A percentile compares a stretch with the other conserved stretches of the same genome.
These are phyloP conservation scores for Penicillium oxalicum DNA, from an alignment of 2,329 filamentous ascomycete species.

Conservation along the genomic window DNA sequence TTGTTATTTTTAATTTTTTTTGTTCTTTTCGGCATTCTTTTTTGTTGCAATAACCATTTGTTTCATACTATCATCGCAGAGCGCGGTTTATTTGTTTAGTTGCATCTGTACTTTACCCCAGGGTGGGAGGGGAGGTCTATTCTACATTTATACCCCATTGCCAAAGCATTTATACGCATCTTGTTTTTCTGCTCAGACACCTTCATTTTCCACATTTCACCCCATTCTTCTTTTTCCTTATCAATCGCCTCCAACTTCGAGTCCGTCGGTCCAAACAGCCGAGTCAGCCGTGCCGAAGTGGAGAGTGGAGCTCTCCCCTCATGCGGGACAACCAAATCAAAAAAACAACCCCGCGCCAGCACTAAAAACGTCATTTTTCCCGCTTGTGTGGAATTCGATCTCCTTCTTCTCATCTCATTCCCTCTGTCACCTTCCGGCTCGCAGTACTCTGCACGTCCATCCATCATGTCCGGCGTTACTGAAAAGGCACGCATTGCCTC, in stretches of 20 bases:
- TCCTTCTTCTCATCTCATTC: slow-evolving; percentile 9
- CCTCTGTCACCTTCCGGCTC: too few relatives aligned
- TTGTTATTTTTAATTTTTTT: not conserved
- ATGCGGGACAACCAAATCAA: slow-evolving; percentile 15
- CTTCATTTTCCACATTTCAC: too few relatives aligned
- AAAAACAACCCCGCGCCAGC: slow-evolving; percentile 12
- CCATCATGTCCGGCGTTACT: slow-evolving; percentile 66
- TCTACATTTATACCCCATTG: too few relatives aligned
- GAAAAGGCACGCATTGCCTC: slow-evolving; percentile 83
- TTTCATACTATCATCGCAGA: not conserved
- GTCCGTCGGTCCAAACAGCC: slow-evolving; percentile 4
- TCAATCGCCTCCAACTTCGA: too few relatives aligned
- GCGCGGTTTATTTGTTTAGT: too few relatives aligned
- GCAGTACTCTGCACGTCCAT: too few relatives aligned
- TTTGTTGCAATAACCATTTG: not conserved
- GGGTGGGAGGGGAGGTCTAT: too few relatives aligned
- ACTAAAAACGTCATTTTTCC: slow-evolving; percentile 1
- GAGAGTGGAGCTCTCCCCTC: slow-evolving; percentile 23
- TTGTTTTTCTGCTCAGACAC: too few relatives aligned
- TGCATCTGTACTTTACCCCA: too few relatives aligned
- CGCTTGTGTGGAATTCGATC: too few relatives aligned
- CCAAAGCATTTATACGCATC: too few relatives aligned
- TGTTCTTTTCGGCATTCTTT: not conserved
- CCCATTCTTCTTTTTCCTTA: too few relatives aligned
- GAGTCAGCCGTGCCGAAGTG: not conserved